These are phyloP conservation scores for Neophaeococcomyces aloes DNA, from an alignment of 2,329 filamentous ascomycete species.

Conservation along the genomic window DNA sequence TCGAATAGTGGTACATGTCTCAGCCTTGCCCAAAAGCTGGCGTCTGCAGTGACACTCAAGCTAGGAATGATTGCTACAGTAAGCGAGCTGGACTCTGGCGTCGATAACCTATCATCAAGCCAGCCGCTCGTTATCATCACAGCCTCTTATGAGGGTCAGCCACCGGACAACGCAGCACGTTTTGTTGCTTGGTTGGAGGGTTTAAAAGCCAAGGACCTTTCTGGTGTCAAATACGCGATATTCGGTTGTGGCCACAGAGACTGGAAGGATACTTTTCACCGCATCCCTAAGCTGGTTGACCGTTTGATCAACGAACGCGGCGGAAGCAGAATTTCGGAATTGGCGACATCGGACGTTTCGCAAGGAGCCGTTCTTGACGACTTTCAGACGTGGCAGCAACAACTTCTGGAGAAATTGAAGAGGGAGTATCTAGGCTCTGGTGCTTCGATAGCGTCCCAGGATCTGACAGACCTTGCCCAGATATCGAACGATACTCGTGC, in stretches of 20 bases:
- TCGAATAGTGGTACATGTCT: slow-evolving; percentile 67
- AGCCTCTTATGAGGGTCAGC: slow-evolving; percentile 63
- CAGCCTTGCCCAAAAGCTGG: slow-evolving; percentile 53
- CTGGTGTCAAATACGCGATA: slow-evolving; percentile 52
- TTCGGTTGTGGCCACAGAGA: slow-evolving; percentile 55
- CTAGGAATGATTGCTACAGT: slow-evolving; percentile 44
- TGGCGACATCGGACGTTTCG: slow-evolving; percentile 50
- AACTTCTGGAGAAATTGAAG: not conserved
- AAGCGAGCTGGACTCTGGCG: slow-evolving; percentile 51
- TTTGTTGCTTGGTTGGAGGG: slow-evolving; percentile 59
- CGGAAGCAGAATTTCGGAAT: slow-evolving; percentile 37
- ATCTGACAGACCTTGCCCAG: slow-evolving; percentile 31
- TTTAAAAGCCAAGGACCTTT: slow-evolving; percentile 41
- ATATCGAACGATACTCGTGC: slow-evolving; percentile 45
- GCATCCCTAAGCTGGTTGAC: slow-evolving; percentile 54
- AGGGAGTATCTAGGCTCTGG: not conserved
- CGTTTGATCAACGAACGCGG: slow-evolving; percentile 40
- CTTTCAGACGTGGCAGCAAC: slow-evolving; percentile 52
- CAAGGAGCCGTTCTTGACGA: slow-evolving; percentile 55
- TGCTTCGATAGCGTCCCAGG: slow-evolving; percentile 23
- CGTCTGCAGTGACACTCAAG: slow-evolving; percentile 22
- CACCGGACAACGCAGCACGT: slow-evolving; percentile 58
- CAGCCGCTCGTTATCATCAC: slow-evolving; percentile 57
- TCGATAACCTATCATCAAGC: slow-evolving; percentile 48
- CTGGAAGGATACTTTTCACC: slow-evolving; percentile 52